These are phyloP conservation scores for Chlamydomonas asymmetrica DNA, from an alignment of 139 green algal genomes.

Conservation along the genomic window DNA sequence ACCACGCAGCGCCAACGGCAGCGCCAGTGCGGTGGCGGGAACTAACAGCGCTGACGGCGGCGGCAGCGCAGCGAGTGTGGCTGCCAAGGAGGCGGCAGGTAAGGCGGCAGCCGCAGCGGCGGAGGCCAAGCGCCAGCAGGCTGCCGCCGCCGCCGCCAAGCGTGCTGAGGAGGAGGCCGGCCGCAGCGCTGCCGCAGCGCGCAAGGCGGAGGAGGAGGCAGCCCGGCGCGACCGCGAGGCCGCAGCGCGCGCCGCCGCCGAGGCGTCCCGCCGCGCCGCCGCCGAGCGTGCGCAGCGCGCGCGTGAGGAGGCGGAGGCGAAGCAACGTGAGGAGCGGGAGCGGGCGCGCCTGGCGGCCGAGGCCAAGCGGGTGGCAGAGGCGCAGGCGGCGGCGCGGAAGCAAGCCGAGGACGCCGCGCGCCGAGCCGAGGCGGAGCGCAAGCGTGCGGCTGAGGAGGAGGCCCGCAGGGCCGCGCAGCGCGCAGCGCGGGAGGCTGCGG, in stretches of 20 bases:
- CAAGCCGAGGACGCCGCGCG: background rate
- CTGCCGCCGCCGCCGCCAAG: background rate
- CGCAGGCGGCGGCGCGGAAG: background rate
- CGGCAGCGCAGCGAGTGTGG: background rate
- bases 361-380: conserved; percentile 7
- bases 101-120: conserved; percentile 1
- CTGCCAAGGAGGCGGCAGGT: background rate
- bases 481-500: background rate
- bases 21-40: background rate
- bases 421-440: conserved; percentile 1
- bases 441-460: background rate
- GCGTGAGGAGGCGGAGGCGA: background rate
- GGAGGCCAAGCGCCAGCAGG: too few species aligned
- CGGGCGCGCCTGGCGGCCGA: background rate
- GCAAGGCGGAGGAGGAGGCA: conserved; percentile 7
- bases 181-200: background rate
- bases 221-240: background rate
- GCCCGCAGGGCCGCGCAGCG: background rate
- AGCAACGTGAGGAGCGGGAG: background rate
- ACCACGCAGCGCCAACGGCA: background rate
- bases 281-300: background rate
- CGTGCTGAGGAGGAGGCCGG: conserved; percentile 4
- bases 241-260: background rate
- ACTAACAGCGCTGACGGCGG: background rate
- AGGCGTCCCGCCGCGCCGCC: background rate